A percentile compares a stretch with the other conserved stretches of the same genome.
Evolutionary conservation across 2,329 filamentous ascomycete genomes (phyloP).

Genomic region (Cadophora luteo-olivacea): DNA sequence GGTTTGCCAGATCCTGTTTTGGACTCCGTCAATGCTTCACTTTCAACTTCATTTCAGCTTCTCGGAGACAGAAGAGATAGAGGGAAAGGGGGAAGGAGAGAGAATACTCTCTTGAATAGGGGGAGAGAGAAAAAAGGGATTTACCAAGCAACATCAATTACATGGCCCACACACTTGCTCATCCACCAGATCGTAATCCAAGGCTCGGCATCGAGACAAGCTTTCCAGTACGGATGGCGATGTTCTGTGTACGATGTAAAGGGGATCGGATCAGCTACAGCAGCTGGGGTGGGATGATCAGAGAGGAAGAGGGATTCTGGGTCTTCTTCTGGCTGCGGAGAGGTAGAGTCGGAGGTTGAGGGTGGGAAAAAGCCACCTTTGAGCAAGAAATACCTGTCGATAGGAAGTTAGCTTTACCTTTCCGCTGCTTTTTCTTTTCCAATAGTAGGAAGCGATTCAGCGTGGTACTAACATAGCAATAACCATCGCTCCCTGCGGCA

Average conservation of each 20-base stretch:
- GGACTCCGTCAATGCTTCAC: too few species aligned
- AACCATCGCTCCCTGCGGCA: background rate
- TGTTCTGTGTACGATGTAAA: constrained; percentile 3
- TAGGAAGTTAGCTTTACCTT: too few species aligned
- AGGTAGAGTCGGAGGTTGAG: too few species aligned
- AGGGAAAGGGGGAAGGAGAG: too few species aligned
- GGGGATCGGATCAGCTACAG: background rate
- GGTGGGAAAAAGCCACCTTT: background rate
- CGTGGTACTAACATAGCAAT: background rate
- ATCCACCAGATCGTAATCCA: constrained; percentile 5
- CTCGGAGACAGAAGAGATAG: too few species aligned
- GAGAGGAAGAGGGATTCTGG: background rate
- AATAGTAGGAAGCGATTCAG: background rate
- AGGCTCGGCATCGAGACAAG: background rate
- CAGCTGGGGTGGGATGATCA: background rate
- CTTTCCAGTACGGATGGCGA: constrained; percentile 7
- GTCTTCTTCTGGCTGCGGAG: background rate
- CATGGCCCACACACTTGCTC: background rate
- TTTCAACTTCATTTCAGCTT: too few species aligned
- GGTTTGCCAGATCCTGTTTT: background rate
- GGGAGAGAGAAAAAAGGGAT: background rate
- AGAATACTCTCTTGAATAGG: background rate
- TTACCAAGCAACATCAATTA: constrained; percentile 1
- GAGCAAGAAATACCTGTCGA: constrained; percentile 1
- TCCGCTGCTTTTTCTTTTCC: too few species aligned